Conservation (phyloP, 495 filamentous ascomycete species). For the Cryomyces minteri region DNA sequence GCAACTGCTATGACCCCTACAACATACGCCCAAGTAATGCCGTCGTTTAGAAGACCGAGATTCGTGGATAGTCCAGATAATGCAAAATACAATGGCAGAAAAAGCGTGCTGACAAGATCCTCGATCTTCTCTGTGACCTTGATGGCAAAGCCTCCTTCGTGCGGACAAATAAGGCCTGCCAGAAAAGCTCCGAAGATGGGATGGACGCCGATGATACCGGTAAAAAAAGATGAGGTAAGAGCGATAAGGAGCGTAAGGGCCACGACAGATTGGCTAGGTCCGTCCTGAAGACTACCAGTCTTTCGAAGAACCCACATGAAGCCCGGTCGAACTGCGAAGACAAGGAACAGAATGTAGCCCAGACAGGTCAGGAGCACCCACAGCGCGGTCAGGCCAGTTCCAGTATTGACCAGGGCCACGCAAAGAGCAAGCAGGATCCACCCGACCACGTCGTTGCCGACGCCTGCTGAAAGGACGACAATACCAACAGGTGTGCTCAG, state of each 20-base stretch:
- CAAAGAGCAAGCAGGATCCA: conserved; percentile 23
- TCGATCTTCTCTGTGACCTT: conserved; percentile 93
- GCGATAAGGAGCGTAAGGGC: conserved; percentile 64
- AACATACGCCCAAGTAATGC: conserved; percentile 85
- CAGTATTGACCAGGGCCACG: conserved; percentile 84
- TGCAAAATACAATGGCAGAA: conserved; percentile 90
- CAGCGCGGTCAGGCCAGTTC: conserved; percentile 65
- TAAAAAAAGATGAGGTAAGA: conserved; percentile 82
- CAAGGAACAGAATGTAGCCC: conserved; percentile 62
- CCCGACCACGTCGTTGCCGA: conserved; percentile 88
- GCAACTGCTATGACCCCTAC: conserved; percentile 68
- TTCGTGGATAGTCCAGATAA: conserved; percentile 83
- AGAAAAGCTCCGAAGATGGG: conserved; percentile 84
- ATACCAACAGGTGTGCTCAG: conserved; percentile 72
- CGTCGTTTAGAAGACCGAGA: conserved; percentile 65
- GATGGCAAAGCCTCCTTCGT: conserved; percentile 87
- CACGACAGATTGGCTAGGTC: conserved; percentile 75
- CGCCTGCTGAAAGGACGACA: conserved; percentile 81
- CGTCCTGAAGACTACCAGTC: conserved; percentile 70
- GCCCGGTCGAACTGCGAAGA: conserved; percentile 53
- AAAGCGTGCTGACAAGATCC: conserved; percentile 74
- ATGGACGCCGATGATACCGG: conserved; percentile 80
- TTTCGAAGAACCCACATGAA: conserved; percentile 59
- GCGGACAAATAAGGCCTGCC: conserved; percentile 80
- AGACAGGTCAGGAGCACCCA: conserved; percentile 65